These are phyloP conservation scores for Pythium brachiatum DNA, from an alignment of 352 stramenopile genomes.

Conservation along the genomic window DNA sequence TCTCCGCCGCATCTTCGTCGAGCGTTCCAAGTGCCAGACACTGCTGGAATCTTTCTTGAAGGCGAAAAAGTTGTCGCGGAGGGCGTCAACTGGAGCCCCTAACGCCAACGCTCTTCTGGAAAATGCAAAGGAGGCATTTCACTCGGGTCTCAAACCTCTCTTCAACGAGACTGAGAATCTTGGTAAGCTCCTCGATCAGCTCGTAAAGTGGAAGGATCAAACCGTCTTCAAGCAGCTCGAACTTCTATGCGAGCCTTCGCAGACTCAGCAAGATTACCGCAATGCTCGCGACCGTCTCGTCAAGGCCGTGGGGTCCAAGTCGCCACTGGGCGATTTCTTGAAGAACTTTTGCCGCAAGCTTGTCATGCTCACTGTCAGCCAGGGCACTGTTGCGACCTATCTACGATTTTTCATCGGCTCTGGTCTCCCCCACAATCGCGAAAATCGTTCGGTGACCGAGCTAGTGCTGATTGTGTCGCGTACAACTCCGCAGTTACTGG, in stretches of 20 bases:
- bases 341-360: conserved; percentile 84
- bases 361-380: conserved; percentile 65
- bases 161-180: conserved; percentile 62
- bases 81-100: conserved; percentile 13
- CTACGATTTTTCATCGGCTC: conserved; percentile 43
- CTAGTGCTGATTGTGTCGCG: conserved; percentile 52
- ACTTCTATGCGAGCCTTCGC: conserved; percentile 52
- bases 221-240: conserved; percentile 74
- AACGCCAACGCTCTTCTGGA: conserved; percentile 21
- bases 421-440: conserved; percentile 25
- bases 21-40: conserved; percentile 50
- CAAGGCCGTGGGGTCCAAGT: conserved; percentile 79
- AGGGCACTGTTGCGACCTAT: conserved; percentile 32
- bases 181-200: conserved; percentile 55
- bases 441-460: conserved; percentile 57
- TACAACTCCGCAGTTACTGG: conserved; percentile 48
- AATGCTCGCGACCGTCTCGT: conserved; percentile 63
- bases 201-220: conserved; percentile 76
- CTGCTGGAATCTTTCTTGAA: conserved; percentile 39
- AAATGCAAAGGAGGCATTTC: conserved; percentile 34
- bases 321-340: conserved; percentile 65
- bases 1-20: conserved; percentile 59
- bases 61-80: conserved; percentile 45
- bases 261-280: conserved; percentile 46
- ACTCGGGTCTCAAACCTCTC: conserved; percentile 38